phyloP scores from a whole-genome alignment of 495 filamentous ascomycete genomes.

The Thermothielavioides terrestris region DNA sequence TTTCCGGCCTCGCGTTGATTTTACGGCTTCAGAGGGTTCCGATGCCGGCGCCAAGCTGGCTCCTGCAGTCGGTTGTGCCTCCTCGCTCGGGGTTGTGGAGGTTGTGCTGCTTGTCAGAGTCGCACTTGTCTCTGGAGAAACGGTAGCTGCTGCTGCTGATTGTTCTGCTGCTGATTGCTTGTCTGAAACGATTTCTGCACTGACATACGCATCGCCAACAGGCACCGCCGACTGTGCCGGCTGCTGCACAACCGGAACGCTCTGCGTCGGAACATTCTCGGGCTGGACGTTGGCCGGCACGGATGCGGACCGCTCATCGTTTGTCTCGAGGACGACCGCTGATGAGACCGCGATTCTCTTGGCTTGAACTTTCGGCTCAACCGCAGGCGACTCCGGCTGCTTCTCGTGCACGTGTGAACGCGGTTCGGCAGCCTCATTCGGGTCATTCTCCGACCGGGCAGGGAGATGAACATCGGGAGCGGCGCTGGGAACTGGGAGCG shows the following conservation, averaged over 20 bases:
- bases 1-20: conserved; percentile 14
- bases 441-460: neutral
- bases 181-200: neutral
- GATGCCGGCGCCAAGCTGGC: neutral
- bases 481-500: neutral
- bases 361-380: neutral
- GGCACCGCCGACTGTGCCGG: neutral
- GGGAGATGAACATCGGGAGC: neutral
- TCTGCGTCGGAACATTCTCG: neutral
- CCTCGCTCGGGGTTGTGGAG: neutral
- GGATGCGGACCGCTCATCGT: too few relatives aligned
- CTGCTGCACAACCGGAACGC: neutral
- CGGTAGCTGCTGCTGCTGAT: neutral
- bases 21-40: neutral
- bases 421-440: neutral
- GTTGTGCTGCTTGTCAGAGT: neutral
- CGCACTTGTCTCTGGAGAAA: neutral
- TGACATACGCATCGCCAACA: too few relatives aligned
- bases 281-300: neutral
- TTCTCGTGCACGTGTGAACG: neutral
- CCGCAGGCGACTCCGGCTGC: neutral
- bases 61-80: neutral
- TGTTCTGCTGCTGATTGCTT: neutral
- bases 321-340: neutral
- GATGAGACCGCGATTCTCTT: neutral